These are phyloP conservation scores for Debaryomyces prosopidis DNA, from an alignment of 805 yeast species.

Conservation along the genomic window DNA sequence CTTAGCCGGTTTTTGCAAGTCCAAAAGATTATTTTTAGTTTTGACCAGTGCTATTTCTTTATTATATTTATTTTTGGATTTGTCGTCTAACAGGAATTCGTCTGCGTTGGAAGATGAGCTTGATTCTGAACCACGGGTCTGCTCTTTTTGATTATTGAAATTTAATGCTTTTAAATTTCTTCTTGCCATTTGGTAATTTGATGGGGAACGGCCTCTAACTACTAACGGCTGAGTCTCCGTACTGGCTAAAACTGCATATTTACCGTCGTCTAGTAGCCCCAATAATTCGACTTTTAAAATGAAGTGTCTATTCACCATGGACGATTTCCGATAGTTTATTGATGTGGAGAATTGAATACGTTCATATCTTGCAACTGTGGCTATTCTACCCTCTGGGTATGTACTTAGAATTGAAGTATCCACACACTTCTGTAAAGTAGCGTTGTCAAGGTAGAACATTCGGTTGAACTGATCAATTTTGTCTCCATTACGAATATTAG, in stretches of 20 bases:
- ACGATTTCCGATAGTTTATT: slow-evolving; percentile 43
- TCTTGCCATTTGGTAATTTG: slow-evolving; percentile 43
- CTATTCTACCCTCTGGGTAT: slow-evolving; percentile 51
- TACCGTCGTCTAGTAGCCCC: slow-evolving; percentile 38
- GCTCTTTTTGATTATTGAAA: background rate
- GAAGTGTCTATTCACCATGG: slow-evolving; percentile 49
- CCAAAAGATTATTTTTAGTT: background rate
- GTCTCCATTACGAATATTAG: slow-evolving; percentile 57
- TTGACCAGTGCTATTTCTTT: background rate
- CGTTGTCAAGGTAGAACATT: slow-evolving; percentile 45
- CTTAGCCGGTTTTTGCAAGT: slow-evolving; percentile 4
- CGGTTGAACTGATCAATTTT: slow-evolving; percentile 56
- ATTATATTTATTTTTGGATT: background rate
- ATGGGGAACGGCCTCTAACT: slow-evolving; percentile 68
- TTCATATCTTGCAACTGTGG: slow-evolving; percentile 66
- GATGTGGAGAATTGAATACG: slow-evolving; percentile 67
- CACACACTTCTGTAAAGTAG: slow-evolving; percentile 1
- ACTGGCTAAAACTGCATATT: slow-evolving; percentile 38
- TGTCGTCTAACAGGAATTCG: background rate
- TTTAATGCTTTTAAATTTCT: slow-evolving; percentile 5
- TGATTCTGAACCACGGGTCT: background rate
- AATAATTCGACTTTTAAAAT: slow-evolving; percentile 53
- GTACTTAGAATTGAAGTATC: slow-evolving; percentile 27
- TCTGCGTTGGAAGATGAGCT: background rate
- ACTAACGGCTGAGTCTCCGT: slow-evolving; percentile 59